Percentiles rank a stretch among this genome's conserved stretches.
These are phyloP conservation scores for Prototheca stagnorum DNA, from an alignment of 163 green algal genomes.

Conservation along the genomic window DNA sequence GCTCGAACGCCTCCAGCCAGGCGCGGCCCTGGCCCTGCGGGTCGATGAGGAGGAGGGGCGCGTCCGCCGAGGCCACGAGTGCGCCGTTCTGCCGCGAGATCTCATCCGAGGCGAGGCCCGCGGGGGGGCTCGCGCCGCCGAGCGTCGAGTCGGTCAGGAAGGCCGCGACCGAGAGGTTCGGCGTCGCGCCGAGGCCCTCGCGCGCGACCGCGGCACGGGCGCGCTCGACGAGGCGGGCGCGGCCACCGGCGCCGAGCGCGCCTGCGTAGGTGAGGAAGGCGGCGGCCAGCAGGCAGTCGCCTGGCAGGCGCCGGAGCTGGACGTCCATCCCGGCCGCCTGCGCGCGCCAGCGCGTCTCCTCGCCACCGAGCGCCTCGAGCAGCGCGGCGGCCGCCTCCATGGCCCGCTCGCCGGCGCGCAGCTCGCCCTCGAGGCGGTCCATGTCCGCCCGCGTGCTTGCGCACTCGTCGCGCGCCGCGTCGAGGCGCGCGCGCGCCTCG, in stretches of 20 bases:
- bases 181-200: too few relatives aligned
- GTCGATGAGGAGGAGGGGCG: conserved; percentile 80
- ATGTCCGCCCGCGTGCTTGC: conserved; percentile 83
- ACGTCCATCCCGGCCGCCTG: conserved; percentile 73
- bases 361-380: conserved; percentile 70
- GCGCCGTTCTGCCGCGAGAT: conserved; percentile 89
- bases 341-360: conserved; percentile 77
- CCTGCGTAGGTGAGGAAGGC: conserved; percentile 83
- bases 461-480: conserved; percentile 83
- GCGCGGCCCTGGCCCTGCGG: conserved; percentile 51
- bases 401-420: conserved; percentile 58
- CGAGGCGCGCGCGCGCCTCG: conserved; percentile 71
- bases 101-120: conserved; percentile 80
- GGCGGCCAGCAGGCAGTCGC: conserved; percentile 72
- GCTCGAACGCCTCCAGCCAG: too few relatives aligned
- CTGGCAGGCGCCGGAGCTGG: conserved; percentile 54
- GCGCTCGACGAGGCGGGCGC: too few relatives aligned
- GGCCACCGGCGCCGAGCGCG: too few relatives aligned
- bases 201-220: too few relatives aligned
- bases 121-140: too few relatives aligned
- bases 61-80: conserved; percentile 66
- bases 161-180: too few relatives aligned
- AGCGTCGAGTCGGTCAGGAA: too few relatives aligned
- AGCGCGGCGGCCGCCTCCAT: conserved; percentile 83
- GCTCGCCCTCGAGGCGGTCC: conserved; percentile 73